phyloP scores from a whole-genome alignment of 768 basidiomycete species.

The Hericium coralloides region DNA sequence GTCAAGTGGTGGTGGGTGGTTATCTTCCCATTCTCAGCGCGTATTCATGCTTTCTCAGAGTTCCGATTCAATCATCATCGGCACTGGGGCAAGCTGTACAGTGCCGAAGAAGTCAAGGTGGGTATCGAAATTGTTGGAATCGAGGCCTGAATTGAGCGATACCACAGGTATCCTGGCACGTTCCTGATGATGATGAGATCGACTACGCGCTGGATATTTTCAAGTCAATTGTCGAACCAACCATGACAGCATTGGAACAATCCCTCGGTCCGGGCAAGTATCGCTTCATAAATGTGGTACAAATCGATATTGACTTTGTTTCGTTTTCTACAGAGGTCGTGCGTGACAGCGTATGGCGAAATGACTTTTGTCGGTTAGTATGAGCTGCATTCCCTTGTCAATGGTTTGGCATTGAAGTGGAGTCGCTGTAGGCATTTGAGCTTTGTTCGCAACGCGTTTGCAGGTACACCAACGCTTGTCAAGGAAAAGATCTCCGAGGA shows the following conservation, averaged over 20 bases:
- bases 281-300: conserved; percentile 5
- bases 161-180: conserved; percentile 65
- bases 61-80: conserved; percentile 61
- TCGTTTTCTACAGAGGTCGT: conserved; percentile 25
- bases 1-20: conserved; percentile 49
- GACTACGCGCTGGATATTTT: conserved; percentile 67
- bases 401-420: background rate
- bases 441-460: conserved; percentile 65
- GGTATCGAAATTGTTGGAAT: conserved; percentile 8
- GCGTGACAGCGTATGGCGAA: conserved; percentile 64
- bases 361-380: conserved; percentile 74
- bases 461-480: conserved; percentile 61
- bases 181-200: conserved; percentile 62
- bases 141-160: background rate
- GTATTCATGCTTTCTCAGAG: conserved; percentile 30
- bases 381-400: background rate
- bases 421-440: conserved; percentile 44
- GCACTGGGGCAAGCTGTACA: conserved; percentile 76
- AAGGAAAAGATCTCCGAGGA: conserved; percentile 43
- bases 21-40: background rate
- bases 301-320: conserved; percentile 1
- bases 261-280: conserved; percentile 45
- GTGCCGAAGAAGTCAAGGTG: conserved; percentile 61
- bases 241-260: conserved; percentile 42
- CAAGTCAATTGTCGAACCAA: conserved; percentile 55